Conservation (phyloP, 2,329 filamentous ascomycete species). For the Drechslerella coelobrocha region DNA sequence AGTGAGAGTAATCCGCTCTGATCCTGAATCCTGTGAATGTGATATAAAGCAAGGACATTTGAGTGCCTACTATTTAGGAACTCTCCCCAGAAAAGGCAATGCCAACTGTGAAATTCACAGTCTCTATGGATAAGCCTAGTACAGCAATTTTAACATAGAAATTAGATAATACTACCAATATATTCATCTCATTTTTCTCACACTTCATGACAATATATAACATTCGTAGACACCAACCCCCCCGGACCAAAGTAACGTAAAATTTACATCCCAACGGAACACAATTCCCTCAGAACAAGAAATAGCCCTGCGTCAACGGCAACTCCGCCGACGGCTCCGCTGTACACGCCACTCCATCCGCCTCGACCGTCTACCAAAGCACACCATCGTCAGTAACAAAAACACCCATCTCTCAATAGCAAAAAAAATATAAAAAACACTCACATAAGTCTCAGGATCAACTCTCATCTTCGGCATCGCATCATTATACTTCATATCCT, state of each 20-base stretch:
- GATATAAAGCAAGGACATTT: too few species aligned
- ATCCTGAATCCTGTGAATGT: too few species aligned
- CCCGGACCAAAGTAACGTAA: neutral
- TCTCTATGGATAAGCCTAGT: too few species aligned
- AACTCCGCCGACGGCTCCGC: slow-evolving; percentile 75
- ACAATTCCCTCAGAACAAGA: slow-evolving; percentile 68
- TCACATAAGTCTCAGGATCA: slow-evolving; percentile 83
- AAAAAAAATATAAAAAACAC: slow-evolving; percentile 54
- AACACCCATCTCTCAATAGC: slow-evolving; percentile 1
- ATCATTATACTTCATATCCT: slow-evolving; percentile 90
- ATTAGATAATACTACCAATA: too few species aligned
- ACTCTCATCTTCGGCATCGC: slow-evolving; percentile 84
- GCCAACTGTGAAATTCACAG: too few species aligned
- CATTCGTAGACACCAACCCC: neutral
- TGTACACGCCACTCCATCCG: slow-evolving; percentile 75
- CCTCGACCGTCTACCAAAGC: slow-evolving; percentile 70
- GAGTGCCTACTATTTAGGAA: too few species aligned
- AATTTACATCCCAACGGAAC: slow-evolving; percentile 1
- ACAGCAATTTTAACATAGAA: too few species aligned
- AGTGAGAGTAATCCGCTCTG: too few species aligned
- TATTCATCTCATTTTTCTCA: too few species aligned
- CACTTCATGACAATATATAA: too few species aligned
- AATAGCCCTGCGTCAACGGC: slow-evolving; percentile 79
- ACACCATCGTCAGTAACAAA: slow-evolving; percentile 11
- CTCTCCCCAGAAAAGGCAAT: too few species aligned